phyloP scores from a whole-genome alignment of 2,329 filamentous ascomycete genomes.

The Aspergillus pseudoglaucus region DNA sequence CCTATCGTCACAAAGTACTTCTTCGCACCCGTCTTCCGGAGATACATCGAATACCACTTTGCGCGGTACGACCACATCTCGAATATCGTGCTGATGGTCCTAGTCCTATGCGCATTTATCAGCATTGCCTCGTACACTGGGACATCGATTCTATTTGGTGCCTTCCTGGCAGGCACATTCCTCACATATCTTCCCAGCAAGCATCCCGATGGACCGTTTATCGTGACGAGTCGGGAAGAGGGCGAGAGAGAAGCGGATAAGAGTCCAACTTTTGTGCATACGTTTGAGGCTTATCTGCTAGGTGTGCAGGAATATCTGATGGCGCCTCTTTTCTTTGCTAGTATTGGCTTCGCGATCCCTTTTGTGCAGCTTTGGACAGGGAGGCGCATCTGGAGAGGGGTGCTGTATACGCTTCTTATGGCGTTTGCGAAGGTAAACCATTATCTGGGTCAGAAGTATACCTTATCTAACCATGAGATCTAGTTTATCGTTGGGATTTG shows the following conservation, averaged over 20 bases:
- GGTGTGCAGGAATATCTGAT: conserved; percentile 29
- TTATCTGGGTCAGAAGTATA: too few species aligned
- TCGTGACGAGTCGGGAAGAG: conserved; percentile 28
- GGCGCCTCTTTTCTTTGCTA: conserved; percentile 27
- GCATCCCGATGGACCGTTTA: conserved; percentile 30
- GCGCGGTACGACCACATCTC: conserved; percentile 27
- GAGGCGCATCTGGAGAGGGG: conserved; percentile 24
- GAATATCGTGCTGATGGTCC: conserved; percentile 30
- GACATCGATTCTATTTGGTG: conserved; percentile 34
- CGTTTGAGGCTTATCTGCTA: conserved; percentile 33
- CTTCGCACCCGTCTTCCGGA: conserved; percentile 33
- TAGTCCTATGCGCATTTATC: conserved; percentile 27
- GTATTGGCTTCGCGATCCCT: conserved; percentile 27
- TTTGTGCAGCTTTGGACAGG: conserved; percentile 28
- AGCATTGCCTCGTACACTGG: conserved; percentile 31
- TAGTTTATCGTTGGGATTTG: conserved; percentile 24
- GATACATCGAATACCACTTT: conserved; percentile 28
- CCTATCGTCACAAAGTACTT: conserved; percentile 33
- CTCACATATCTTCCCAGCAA: conserved; percentile 33
- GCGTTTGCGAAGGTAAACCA: conserved; percentile 21
- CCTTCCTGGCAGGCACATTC: conserved; percentile 32
- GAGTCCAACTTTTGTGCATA: conserved; percentile 34
- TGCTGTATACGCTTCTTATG: conserved; percentile 26
- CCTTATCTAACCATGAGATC: neutral
- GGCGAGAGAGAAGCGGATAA: conserved; percentile 27